Evolutionary conservation across 78 protist species (phyloP).

Genomic region (Dictyostelium intermedium): DNA sequence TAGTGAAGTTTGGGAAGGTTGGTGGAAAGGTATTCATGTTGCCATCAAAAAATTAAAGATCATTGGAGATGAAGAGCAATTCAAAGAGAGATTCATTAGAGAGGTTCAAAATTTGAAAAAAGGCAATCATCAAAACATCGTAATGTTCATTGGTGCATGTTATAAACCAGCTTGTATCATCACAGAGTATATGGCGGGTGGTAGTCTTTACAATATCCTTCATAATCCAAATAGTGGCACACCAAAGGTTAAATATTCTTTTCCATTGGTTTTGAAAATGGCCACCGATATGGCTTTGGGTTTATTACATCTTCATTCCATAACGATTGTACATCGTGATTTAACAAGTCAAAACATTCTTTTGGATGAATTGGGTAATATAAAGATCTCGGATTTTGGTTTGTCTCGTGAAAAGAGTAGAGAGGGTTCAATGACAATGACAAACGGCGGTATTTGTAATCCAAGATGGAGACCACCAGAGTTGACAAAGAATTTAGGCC

Average conservation of each 20-base stretch:
- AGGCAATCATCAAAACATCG: slow-evolving; percentile 58
- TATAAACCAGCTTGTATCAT: slow-evolving; percentile 73
- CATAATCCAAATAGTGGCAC: slow-evolving; percentile 31
- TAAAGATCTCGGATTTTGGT: slow-evolving; percentile 62
- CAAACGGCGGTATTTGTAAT: slow-evolving; percentile 73
- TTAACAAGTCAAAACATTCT: slow-evolving; percentile 64
- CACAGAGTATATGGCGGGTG: slow-evolving; percentile 60
- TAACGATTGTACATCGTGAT: slow-evolving; percentile 64
- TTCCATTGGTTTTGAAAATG: slow-evolving; percentile 66
- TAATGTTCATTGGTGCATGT: slow-evolving; percentile 78
- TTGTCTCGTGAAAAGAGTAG: slow-evolving; percentile 41
- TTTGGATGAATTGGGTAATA: slow-evolving; percentile 60
- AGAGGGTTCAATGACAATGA: slow-evolving; percentile 70
- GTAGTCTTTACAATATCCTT: slow-evolving; percentile 47
- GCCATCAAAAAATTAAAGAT: slow-evolving; percentile 69
- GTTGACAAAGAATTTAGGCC: slow-evolving; percentile 54
- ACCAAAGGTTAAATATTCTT: slow-evolving; percentile 16
- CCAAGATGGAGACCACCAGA: slow-evolving; percentile 81
- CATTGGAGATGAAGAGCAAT: slow-evolving; percentile 67
- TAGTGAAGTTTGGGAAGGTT: slow-evolving; percentile 82
- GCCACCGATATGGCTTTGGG: slow-evolving; percentile 69
- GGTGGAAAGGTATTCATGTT: slow-evolving; percentile 67
- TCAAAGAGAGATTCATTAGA: slow-evolving; percentile 53
- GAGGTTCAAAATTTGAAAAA: slow-evolving; percentile 62
- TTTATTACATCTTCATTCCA: slow-evolving; percentile 27